These are phyloP conservation scores for Magnusiomyces suaveolens DNA, from an alignment of 1,139 yeast species.

Conservation along the genomic window DNA sequence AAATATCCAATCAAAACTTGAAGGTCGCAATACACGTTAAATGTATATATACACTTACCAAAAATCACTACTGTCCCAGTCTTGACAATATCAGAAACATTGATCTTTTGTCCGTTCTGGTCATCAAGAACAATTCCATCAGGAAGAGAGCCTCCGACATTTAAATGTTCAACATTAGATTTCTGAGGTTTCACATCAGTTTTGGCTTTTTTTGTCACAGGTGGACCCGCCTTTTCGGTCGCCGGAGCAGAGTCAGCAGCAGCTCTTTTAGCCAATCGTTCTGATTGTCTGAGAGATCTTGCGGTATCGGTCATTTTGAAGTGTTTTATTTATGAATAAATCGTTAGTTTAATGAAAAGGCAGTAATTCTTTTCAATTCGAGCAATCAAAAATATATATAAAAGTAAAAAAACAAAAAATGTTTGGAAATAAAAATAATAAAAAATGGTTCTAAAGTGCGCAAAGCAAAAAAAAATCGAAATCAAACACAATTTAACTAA, in stretches of 20 bases:
- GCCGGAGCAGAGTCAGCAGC: conserved; percentile 11
- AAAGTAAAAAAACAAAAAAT: no score
- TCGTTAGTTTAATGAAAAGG: no score
- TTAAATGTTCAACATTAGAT: no score
- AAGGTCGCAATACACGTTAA: conserved; percentile 35
- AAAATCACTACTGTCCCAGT: conserved; percentile 34
- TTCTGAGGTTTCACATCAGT: conserved; percentile 1
- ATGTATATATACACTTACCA: no score
- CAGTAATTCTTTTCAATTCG: no score
- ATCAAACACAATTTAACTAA: no score
- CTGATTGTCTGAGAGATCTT: not conserved
- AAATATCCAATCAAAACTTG: conserved; percentile 36
- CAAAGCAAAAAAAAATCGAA: no score
- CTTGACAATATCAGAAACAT: conserved; percentile 20
- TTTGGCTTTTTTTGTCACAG: conserved; percentile 10
- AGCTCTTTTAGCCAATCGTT: conserved; percentile 10
- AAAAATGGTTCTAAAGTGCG: no score
- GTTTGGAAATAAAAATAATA: no score
- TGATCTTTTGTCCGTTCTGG: conserved; percentile 55
- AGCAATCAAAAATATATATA: no score
- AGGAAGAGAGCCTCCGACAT: conserved; percentile 65
- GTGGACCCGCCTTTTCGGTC: conserved; percentile 2
- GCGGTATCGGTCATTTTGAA: not conserved
- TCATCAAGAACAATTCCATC: conserved; percentile 45
- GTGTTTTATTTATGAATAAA: not conserved